Conservation (phyloP, 1,284 basidiomycete species). For the Leccinum pallidistipes region DNA sequence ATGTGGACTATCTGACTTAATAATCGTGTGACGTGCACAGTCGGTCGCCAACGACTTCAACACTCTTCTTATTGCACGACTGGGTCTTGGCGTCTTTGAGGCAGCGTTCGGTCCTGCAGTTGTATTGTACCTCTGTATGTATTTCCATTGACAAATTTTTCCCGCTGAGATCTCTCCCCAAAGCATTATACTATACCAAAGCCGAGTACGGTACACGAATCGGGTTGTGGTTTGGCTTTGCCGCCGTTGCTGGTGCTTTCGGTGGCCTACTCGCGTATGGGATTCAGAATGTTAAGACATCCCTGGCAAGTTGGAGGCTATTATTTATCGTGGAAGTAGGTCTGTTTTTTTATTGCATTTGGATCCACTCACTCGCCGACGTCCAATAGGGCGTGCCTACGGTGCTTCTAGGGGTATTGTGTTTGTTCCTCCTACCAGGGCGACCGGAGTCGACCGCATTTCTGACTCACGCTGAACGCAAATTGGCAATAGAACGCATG, state of each 20-base stretch:
- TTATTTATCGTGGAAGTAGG: constrained; percentile 76
- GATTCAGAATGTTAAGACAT: constrained; percentile 54
- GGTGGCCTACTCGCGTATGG: constrained; percentile 76
- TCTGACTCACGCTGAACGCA: constrained; percentile 71
- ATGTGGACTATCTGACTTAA: background rate
- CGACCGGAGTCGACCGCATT: constrained; percentile 76
- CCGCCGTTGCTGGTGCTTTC: constrained; percentile 77
- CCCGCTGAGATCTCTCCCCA: constrained; percentile 2
- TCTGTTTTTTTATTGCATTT: constrained; percentile 1
- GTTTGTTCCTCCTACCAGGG: constrained; percentile 69
- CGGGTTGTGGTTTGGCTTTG: constrained; percentile 79
- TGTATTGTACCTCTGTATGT: constrained; percentile 72
- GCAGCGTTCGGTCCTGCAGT: constrained; percentile 48
- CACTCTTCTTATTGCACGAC: constrained; percentile 54
- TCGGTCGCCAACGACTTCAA: constrained; percentile 57
- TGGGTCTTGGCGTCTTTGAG: constrained; percentile 72
- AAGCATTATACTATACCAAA: constrained; percentile 77
- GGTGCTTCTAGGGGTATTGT: constrained; percentile 64
- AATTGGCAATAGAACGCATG: constrained; percentile 71
- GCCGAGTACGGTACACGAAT: constrained; percentile 69
- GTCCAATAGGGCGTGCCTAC: constrained; percentile 57
- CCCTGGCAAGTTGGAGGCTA: constrained; percentile 60
- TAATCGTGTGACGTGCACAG: constrained; percentile 35
- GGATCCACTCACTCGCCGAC: background rate
- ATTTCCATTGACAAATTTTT: background rate